These are phyloP conservation scores for Paxillus rubicundulus DNA, from an alignment of 768 basidiomycete species.

Conservation along the genomic window DNA sequence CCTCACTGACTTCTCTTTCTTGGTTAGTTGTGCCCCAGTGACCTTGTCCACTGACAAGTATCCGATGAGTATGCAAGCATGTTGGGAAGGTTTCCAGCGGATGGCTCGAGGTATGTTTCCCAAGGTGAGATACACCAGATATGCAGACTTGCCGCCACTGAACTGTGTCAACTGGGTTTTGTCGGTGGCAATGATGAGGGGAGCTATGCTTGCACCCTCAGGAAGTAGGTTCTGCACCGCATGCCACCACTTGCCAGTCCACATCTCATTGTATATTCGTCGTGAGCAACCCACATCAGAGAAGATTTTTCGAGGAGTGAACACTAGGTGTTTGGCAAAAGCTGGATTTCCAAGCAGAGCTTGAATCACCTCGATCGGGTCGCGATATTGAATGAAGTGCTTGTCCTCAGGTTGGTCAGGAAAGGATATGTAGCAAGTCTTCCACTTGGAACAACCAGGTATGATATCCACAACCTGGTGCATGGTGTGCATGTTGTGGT, in stretches of 20 bases:
- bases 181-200: conserved; percentile 24
- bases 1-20: conserved; percentile 15
- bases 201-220: conserved; percentile 2
- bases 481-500: neutral
- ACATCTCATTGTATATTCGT: no score
- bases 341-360: no score
- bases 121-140: conserved; percentile 28
- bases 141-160: conserved; percentile 18
- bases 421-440: neutral
- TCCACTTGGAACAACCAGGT: neutral
- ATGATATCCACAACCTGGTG: neutral
- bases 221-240: no score
- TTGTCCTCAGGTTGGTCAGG: neutral
- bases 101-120: conserved; percentile 43
- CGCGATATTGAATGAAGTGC: neutral
- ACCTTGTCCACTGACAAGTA: conserved; percentile 40
- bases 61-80: conserved; percentile 34
- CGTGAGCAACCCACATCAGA: no score
- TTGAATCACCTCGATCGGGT: no score
- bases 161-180: conserved; percentile 17
- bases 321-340: no score
- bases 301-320: no score
- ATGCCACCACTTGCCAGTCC: no score
- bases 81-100: conserved; percentile 33
- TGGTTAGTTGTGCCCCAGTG: conserved; percentile 17